Evolutionary conservation across 1,139 yeast species (phyloP), one percentile per base, ranked within the genome.

Genomic region (Cylindricascospora bacillispora): DNA sequence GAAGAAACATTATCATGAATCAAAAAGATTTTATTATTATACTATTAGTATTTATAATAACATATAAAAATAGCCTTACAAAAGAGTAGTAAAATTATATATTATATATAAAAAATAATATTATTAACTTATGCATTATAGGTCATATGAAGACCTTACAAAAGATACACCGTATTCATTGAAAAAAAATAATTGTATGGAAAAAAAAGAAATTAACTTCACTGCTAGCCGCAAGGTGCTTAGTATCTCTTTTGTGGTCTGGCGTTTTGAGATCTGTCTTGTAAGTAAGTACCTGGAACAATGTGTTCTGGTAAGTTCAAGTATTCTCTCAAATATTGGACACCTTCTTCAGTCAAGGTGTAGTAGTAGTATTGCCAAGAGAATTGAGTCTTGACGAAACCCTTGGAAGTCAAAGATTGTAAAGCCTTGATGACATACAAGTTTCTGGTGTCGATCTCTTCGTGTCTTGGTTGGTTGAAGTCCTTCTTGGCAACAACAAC

Each of bases 301-400:
- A 89, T 80, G 69, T 86, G 94, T 66, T 80, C 92, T 69, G 98
- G 98, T 59, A 89, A 78, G 78, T 86, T 86, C 67, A 89, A 80
- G 82, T 86, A 93, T 63, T 81, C 83, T 73, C 97, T 82, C 65
- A 89, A 81, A 81, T 73, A 89, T 63, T 85, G 95, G 50, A 92
- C 92, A 77, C 99, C 99, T 70, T 82, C 95, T 65, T 92, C 97
- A 63, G 97, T 89, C 65, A 92, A 82, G 74, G 98, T 85, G 93
- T 92, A 92, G 94, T 89, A 92, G 74, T 89, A 92, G 78, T 83
- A 83, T 80, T 86, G 95, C 99, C 99, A 89, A 59, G 98, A 89
- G 80, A 89, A 89, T 71, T 86, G 97, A 59, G 99, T 89, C 82
- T 86, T 85, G 69, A 89, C 97, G 77, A 61, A 89, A 65, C 99